phyloP scores from a whole-genome alignment of 352 stramenopile species.

The Phytopythium helicoides region DNA sequence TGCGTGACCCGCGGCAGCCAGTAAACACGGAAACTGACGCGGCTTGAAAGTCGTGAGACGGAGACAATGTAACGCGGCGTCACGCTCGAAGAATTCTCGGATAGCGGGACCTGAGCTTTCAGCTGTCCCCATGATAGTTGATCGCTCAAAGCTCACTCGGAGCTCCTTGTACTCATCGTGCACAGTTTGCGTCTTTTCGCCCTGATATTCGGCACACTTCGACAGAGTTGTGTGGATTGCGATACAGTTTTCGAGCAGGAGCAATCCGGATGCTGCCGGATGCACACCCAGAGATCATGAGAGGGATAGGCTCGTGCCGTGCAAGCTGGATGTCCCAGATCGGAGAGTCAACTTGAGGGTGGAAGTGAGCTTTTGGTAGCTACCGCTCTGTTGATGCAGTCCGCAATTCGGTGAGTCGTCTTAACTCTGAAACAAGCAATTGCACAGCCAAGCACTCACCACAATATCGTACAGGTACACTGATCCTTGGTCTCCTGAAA shows the following conservation, averaged over 20 bases:
- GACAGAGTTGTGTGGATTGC: conserved; percentile 57
- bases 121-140: conserved; percentile 36
- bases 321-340: conserved; percentile 80
- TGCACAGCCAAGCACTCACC: conserved; percentile 26
- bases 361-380: conserved; percentile 81
- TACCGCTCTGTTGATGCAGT: conserved; percentile 47
- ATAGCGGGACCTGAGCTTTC: conserved; percentile 39
- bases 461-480: conserved; percentile 79
- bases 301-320: conserved; percentile 32
- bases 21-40: conserved; percentile 53
- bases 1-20: conserved; percentile 62
- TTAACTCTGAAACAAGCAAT: not conserved
- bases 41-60: conserved; percentile 41
- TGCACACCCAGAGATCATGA: conserved; percentile 67
- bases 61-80: conserved; percentile 74
- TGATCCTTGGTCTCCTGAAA: conserved; percentile 80
- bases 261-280: conserved; percentile 64
- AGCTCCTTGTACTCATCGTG: conserved; percentile 60
- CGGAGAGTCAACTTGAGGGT: conserved; percentile 81
- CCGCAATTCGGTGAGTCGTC: not conserved
- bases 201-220: conserved; percentile 67
- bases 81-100: conserved; percentile 70
- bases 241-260: conserved; percentile 64
- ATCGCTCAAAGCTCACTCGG: conserved; percentile 44
- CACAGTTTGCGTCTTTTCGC: conserved; percentile 45